Evolutionary conservation across 2,329 filamentous ascomycete genomes (phyloP), one percentile per base, ranked within the genome.

Genomic region (Diaporthe velutina): DNA sequence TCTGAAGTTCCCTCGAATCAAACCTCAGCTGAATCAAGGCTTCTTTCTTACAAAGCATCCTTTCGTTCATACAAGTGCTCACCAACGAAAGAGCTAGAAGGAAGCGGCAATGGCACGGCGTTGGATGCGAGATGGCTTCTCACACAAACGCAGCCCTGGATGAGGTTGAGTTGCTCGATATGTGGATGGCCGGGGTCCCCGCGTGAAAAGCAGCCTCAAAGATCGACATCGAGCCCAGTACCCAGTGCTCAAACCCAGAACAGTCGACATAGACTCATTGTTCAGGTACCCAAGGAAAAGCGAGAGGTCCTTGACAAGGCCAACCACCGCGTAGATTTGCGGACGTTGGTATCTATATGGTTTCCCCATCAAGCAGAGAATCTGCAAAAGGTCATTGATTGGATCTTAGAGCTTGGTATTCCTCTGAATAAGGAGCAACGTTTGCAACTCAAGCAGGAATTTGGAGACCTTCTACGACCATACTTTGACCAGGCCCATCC

Each of bases 301-400:
- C 22, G 33, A 60, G 57, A 60, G 22, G 12, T 22, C 12, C 5
- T 60, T 17, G 57, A 40, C 2, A 38, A 60, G 22, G 33, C 33
- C 35, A 25, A 60, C 22, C 22, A 40, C 33, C 57, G 33, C n/a
- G 1, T 40, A 22, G 33, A 60, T 60, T n/a, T 40, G 10, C 19
- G 57, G 22, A 25, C 55, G 5, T 60, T 40, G 10, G 57, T 60
- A 40, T 60, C 57, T 15, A 38, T 28, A 13, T 60, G 57, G 33
- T 60, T 40, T 17, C 57, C 57, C 57, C 4, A 13, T 25, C 57
- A 60, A 17, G 33, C 57, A 17, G 33, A 60, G 22, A 60, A 60
- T 25, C 22, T 60, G 12, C 57, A 60, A 60, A 40, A 25, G 57
- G 57, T 60, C 57, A 60, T 60, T 60, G 35, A 60, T 38, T 9